These are phyloP conservation scores for Entophlyctis luteolus DNA, from an alignment of 192 early-diverging fungal genomes.

Conservation along the genomic window DNA sequence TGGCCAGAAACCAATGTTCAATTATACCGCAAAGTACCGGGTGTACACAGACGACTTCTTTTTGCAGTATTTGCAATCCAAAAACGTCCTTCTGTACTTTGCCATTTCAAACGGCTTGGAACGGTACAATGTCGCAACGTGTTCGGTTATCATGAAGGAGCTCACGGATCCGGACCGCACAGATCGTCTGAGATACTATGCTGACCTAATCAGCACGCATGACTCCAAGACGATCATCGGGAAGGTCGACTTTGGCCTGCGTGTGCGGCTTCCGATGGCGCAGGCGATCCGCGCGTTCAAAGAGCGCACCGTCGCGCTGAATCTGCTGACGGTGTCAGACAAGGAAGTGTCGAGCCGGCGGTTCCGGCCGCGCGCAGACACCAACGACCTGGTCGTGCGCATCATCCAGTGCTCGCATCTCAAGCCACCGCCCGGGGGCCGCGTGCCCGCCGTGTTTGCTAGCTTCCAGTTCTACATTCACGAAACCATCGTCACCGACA, in stretches of 20 bases:
- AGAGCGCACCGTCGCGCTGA: constrained; percentile 48
- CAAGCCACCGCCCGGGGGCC: constrained; percentile 12
- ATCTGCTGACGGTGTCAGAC: constrained; percentile 32
- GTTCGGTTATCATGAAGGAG: constrained; percentile 48
- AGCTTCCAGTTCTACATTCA: constrained; percentile 36
- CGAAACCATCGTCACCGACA: constrained; percentile 35
- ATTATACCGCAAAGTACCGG: constrained; percentile 40
- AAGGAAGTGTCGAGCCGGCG: constrained; percentile 12
- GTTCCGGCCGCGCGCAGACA: constrained; percentile 28
- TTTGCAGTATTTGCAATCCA: constrained; percentile 51
- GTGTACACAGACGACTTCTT: constrained; percentile 59
- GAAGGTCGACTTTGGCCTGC: constrained; percentile 47
- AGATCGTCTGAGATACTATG: constrained; percentile 46
- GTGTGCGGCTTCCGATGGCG: constrained; percentile 46
- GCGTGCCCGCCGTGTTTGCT: constrained; percentile 33
- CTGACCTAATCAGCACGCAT: constrained; percentile 42
- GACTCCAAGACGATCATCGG: constrained; percentile 50
- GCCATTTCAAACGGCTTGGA: constrained; percentile 48
- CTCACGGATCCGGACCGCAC: constrained; percentile 40
- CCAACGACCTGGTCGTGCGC: constrained; percentile 38
- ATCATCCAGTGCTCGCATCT: constrained; percentile 31
- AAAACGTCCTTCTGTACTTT: constrained; percentile 38
- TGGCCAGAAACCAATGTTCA: constrained; percentile 37
- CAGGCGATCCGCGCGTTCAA: constrained; percentile 51
- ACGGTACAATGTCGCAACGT: constrained; percentile 36